A percentile compares a stretch with the other conserved stretches of the same genome.
phyloP scores from a whole-genome alignment of 2,329 filamentous ascomycete genomes.

The Lanzia echinophila region DNA sequence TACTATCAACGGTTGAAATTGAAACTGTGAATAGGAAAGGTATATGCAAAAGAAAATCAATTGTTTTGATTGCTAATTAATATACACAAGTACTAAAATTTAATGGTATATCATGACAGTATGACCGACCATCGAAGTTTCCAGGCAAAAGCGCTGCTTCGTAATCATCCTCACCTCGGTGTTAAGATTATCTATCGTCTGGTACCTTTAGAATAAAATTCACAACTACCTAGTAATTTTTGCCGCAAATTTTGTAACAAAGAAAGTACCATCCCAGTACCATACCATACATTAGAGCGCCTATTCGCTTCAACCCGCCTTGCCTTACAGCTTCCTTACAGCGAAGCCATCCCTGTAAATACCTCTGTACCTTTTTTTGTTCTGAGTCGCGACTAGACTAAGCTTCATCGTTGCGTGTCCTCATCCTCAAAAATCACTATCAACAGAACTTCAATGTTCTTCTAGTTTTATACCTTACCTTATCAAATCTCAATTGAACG shows the following conservation, averaged over 20 bases:
- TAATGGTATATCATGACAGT: background rate
- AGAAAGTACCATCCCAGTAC: background rate
- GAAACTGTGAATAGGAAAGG: background rate
- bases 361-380: constrained; percentile 1
- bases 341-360: constrained; percentile 1
- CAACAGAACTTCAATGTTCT: background rate
- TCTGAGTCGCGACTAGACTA: constrained; percentile 7
- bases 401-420: constrained; percentile 25
- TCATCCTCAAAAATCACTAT: constrained; percentile 11
- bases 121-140: constrained; percentile 19
- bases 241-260: background rate
- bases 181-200: too few relatives aligned
- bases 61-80: background rate
- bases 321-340: background rate
- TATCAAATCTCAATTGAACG: background rate
- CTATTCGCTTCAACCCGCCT: constrained; percentile 7
- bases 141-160: constrained; percentile 24
- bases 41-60: background rate
- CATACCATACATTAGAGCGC: constrained; percentile 40
- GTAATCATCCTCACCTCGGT: constrained; percentile 20
- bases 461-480: background rate
- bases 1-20: background rate
- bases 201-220: too few relatives aligned
- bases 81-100: background rate
- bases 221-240: background rate